Conservation (phyloP, 371 early-diverging fungal species). For the Actinomortierella ambigua region DNA sequence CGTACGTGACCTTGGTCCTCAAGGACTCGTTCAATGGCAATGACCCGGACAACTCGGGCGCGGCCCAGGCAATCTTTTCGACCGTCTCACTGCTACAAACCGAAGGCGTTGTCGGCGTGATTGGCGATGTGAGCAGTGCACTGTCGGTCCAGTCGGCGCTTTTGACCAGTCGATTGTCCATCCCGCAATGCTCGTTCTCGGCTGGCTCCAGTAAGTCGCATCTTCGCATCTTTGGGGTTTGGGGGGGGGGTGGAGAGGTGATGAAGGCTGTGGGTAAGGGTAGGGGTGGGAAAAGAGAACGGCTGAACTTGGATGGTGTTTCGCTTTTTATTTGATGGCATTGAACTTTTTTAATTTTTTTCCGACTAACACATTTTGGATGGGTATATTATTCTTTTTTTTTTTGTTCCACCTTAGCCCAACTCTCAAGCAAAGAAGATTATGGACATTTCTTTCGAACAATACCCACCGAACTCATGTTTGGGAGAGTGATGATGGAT, state of each 20-base stretch:
- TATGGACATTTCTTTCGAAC: slow-evolving; percentile 65
- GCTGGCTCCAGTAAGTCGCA: slow-evolving; percentile 57
- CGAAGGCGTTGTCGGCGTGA: slow-evolving; percentile 52
- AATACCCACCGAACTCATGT: slow-evolving; percentile 57
- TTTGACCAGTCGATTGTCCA: slow-evolving; percentile 62
- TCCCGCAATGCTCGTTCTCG: slow-evolving; percentile 67
- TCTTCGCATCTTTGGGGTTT: not conserved
- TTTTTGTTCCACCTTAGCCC: slow-evolving; percentile 39
- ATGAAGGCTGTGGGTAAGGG: not conserved
- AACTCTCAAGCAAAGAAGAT: slow-evolving; percentile 59
- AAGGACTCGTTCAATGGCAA: slow-evolving; percentile 63
- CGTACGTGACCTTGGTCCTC: slow-evolving; percentile 61
- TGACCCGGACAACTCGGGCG: slow-evolving; percentile 57
- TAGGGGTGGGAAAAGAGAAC: too few relatives aligned
- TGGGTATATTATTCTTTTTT: not conserved
- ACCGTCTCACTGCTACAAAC: slow-evolving; percentile 61
- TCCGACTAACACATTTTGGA: not conserved
- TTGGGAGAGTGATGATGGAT: slow-evolving; percentile 55
- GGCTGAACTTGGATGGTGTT: too few relatives aligned
- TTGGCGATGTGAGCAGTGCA: slow-evolving; percentile 66
- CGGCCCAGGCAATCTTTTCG: slow-evolving; percentile 66
- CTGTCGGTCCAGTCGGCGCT: slow-evolving; percentile 61
- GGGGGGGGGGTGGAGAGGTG: not conserved
- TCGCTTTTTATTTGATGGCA: too few relatives aligned
- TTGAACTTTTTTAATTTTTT: too few relatives aligned